Percentiles rank a stretch among this genome's conserved stretches.
Conservation (phyloP, 352 stramenopile genomes). For the Phytophthora palmivora region DNA sequence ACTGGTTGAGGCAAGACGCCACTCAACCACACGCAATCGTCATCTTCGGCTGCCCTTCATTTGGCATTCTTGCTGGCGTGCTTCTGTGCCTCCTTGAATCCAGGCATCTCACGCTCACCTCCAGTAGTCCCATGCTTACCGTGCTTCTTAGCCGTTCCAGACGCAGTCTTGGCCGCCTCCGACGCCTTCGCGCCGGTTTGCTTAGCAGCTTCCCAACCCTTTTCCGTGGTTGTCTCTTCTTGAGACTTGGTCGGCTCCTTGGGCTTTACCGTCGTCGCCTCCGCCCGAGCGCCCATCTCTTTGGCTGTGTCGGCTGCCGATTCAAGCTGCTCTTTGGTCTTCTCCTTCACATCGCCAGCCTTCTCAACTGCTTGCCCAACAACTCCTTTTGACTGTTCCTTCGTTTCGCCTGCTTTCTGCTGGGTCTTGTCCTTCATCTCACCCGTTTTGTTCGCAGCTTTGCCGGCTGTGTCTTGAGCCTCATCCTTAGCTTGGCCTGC, state of each 20-base stretch:
- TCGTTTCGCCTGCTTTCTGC: slow-evolving; percentile 8
- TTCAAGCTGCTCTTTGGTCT: slow-evolving; percentile 18
- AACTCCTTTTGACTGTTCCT: slow-evolving; percentile 21
- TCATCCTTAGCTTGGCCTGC: slow-evolving; percentile 21
- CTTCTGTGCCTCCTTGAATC: slow-evolving; percentile 17
- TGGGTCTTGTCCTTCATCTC: slow-evolving; percentile 24
- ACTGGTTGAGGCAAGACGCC: slow-evolving; percentile 12
- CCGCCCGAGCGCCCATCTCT: slow-evolving; percentile 6
- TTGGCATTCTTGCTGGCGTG: slow-evolving; percentile 19
- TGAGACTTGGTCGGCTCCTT: slow-evolving; percentile 31
- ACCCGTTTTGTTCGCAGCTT: slow-evolving; percentile 9
- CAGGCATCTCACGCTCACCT: slow-evolving; percentile 9
- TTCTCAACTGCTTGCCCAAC: slow-evolving; percentile 13
- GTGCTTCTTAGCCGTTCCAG: slow-evolving; percentile 16
- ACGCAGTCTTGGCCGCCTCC: slow-evolving; percentile 29
- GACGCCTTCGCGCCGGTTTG: slow-evolving; percentile 25
- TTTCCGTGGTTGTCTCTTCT: slow-evolving; percentile 18
- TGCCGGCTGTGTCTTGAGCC: slow-evolving; percentile 1
- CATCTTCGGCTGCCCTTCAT: slow-evolving; percentile 32
- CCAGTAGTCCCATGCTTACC: slow-evolving; percentile 9
- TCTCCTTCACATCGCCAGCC: slow-evolving; percentile 25
- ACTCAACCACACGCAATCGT: slow-evolving; percentile 7
- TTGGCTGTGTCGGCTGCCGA: slow-evolving; percentile 23
- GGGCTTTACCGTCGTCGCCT: slow-evolving; percentile 18
- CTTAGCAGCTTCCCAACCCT: slow-evolving; percentile 21